Evolutionary conservation across 2,329 filamentous ascomycete species (phyloP), one percentile per base, ranked within the genome.

Genomic region (Alternaria rosae): DNA sequence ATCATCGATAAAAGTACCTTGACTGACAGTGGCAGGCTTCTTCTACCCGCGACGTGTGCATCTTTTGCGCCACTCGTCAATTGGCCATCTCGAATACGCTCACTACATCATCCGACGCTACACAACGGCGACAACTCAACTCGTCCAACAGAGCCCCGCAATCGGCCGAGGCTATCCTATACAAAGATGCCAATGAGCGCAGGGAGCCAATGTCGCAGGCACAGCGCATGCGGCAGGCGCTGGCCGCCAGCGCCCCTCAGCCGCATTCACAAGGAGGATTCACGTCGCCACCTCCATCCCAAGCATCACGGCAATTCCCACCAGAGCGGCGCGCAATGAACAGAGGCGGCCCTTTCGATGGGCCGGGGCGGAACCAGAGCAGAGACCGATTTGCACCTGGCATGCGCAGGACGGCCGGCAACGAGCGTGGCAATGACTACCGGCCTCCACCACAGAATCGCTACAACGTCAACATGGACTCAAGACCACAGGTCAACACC

Each of bases 51-150:
- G 71, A 78, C 56, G 67, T 80, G 51, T 80, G 78, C 69, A 65
- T 78, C 67, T 78, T 80, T 54, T 80, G 78, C 73, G 76, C 78
- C 70, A 74, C 74, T 59, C 74, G 75, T 44, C 75, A 76, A 68
- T 51, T 72, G 48, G 66, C 70, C 56, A 62, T 64, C 25, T 65
- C 67, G 53, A 69, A 70, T 51, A 43, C 61, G 13, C 66, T 62
- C 26, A 54, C 57, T 48, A 21, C 71, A 17, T 61, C 61, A 12
- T 52, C 70, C 4, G 42, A 44, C 9, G 35, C 68, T n/a, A 56
- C 67, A n/a, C 77, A 79, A 45, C 71, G 71, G 42, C 67, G 78
- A 51, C 53, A 72, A 17, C 65, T 80, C 56, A 76, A 73, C 65
- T 76, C 72, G 20, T 79, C 76, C 7, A 74, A 68, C 42, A 73